phyloP scores from a whole-genome alignment of 164 flowering plant genomes.

The Liriodendron chinense region DNA sequence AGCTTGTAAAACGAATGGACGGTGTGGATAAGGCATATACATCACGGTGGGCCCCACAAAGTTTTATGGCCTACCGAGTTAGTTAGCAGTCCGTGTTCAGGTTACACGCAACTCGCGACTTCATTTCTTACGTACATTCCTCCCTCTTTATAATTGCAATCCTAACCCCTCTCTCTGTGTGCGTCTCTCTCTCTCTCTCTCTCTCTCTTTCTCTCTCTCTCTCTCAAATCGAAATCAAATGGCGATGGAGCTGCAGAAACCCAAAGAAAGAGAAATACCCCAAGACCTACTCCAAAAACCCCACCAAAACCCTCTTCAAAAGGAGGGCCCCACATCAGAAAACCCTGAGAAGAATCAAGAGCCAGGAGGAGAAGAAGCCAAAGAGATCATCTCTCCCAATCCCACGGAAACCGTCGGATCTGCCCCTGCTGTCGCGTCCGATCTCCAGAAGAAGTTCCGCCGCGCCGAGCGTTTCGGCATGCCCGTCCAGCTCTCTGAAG shows the following conservation, averaged over 20 bases:
- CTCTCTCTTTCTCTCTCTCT: background rate
- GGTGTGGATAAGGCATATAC: too few relatives aligned
- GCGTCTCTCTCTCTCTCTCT: background rate
- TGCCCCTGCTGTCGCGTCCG: slow-evolving; percentile 8
- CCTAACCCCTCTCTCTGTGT: background rate
- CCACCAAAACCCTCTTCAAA: background rate
- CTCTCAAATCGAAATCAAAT: background rate
- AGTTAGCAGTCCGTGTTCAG: too few relatives aligned
- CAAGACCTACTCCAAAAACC: background rate
- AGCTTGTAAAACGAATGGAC: too few relatives aligned
- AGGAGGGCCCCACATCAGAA: background rate
- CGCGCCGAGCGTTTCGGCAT: slow-evolving; percentile 48
- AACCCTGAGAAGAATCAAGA: background rate
- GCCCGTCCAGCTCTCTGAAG: slow-evolving; percentile 40
- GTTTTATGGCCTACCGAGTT: too few relatives aligned
- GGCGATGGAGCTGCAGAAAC: slow-evolving; percentile 20
- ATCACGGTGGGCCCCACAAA: too few relatives aligned
- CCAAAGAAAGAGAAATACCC: slow-evolving; percentile 6
- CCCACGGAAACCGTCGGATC: background rate
- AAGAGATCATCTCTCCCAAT: background rate
- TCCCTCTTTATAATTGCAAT: too few relatives aligned
- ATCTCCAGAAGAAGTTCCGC: slow-evolving; percentile 35
- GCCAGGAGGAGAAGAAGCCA: background rate
- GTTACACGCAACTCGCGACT: too few relatives aligned
- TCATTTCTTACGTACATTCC: too few relatives aligned